Base-by-base conservation (phyloP, 148 eudicot genomes). In the Persicaria maculosa region DNA sequence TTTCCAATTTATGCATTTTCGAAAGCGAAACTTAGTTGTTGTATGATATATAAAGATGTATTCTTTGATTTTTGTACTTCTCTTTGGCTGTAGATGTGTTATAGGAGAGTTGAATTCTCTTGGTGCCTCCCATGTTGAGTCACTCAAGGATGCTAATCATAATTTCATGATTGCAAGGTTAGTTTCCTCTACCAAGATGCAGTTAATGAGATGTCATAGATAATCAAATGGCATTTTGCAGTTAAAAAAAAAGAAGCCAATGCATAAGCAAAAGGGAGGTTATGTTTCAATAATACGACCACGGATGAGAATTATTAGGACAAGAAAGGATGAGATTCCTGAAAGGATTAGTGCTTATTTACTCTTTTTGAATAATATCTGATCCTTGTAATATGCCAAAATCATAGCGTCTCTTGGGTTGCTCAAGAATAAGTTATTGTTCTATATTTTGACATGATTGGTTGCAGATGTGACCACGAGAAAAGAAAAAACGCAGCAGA, bases 391-490 rank as follows among this genome's bases (percentile, higher is more conserved):
- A 44, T 4, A 62, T 62, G 44, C 44, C 4, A 36, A 31, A 31
- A 25, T 62, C 5, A 59, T 20, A 25, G 68, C 31, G 19, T 55
- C 25, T 1, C 6, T 55, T 55, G 61, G 61, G 10, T 7, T 58
- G 20, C 8, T 20, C 40, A 58, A 48, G 9, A 19, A 19, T 62
- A 31, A 62, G 44, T 12, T 62, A 11, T 11, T 62, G 44, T 17
- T 74, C 44, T 74, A 10, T 22, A n/a, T 74, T 58, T 16, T 74
- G 45, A 11, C 46, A 52, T 58, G 52, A 50, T 59, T 48, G 46
- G 57, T 62, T 74, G 40, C 86, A 95, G 98, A 79, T 95, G 98
- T 80, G 93, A 86, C 72, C 98, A 95, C 82, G 98, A 90, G 77
- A 83, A 80, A 77, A 83, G 86, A 75, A 88, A 79, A 84, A 87